These are phyloP conservation scores for Xylaria sp. DNA, from an alignment of 2,329 filamentous ascomycete genomes.

Conservation along the genomic window DNA sequence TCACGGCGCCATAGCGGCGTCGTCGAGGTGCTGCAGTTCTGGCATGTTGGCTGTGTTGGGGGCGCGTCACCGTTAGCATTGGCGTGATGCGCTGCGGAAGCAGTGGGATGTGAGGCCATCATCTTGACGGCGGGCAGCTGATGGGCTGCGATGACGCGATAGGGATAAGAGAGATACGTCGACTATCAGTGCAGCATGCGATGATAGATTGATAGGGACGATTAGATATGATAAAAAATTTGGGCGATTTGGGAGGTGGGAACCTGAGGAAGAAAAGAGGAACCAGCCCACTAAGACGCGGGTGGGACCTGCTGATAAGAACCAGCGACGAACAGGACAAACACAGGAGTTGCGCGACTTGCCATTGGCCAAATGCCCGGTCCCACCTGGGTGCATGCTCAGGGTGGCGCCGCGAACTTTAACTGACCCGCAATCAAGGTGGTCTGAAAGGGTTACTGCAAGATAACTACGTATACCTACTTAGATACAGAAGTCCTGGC, in stretches of 20 bases:
- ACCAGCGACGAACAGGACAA: background rate
- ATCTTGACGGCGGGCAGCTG: conserved; percentile 42
- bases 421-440: background rate
- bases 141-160: conserved; percentile 34
- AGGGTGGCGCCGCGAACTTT: background rate
- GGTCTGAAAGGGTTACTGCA: conserved; percentile 14
- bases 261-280: conserved; percentile 23
- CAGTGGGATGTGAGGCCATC: conserved; percentile 53
- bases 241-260: conserved; percentile 38
- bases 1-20: conserved; percentile 98
- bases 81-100: conserved; percentile 38
- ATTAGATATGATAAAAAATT: conserved; percentile 46
- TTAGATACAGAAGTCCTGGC: background rate
- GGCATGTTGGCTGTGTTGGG: conserved; percentile 88
- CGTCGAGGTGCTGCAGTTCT: conserved; percentile 95
- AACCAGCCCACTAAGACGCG: conserved; percentile 20
- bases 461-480: conserved; percentile 9
- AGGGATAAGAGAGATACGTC: conserved; percentile 36
- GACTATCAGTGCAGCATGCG: conserved; percentile 30
- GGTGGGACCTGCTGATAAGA: conserved; percentile 38
- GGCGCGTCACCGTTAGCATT: conserved; percentile 67
- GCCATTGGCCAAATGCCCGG: conserved; percentile 26
- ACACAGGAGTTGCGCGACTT: background rate
- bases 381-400: conserved; percentile 1
- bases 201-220: conserved; percentile 41